A percentile compares a stretch with the other conserved stretches of the same genome.
Evolutionary conservation across 2,329 filamentous ascomycete genomes (phyloP).

Genomic region (Xylariales sp.): DNA sequence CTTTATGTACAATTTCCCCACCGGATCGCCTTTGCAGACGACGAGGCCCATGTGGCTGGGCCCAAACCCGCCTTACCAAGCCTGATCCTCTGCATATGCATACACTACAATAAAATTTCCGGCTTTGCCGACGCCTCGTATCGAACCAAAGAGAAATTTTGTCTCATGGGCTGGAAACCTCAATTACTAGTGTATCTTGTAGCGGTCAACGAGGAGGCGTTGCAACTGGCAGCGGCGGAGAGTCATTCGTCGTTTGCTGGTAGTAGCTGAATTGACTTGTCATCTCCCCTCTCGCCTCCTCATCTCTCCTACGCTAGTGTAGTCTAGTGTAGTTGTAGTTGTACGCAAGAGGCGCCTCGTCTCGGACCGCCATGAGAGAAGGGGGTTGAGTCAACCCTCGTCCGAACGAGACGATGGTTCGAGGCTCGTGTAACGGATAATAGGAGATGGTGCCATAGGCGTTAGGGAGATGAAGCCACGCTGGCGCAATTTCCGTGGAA

Average conservation of each 20-base stretch:
- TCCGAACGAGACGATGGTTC: conserved; percentile 3
- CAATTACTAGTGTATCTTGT: not conserved
- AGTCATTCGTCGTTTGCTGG: not conserved
- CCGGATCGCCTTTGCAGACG: conserved; percentile 15
- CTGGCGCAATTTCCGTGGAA: not conserved
- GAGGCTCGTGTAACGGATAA: not conserved
- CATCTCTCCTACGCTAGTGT: not conserved
- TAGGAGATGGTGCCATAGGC: too few relatives aligned
- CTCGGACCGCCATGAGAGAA: not conserved
- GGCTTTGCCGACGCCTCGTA: conserved; percentile 3
- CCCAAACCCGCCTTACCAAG: conserved; percentile 9
- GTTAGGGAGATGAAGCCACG: not conserved
- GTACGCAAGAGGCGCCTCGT: conserved; percentile 2
- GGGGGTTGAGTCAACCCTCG: not conserved
- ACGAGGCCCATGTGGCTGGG: conserved; percentile 18
- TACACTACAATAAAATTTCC: conserved; percentile 1
- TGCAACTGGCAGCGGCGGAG: not conserved
- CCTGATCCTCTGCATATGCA: not conserved
- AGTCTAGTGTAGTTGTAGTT: too few relatives aligned
- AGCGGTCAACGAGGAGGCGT: conserved; percentile 23
- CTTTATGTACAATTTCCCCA: conserved; percentile 2
- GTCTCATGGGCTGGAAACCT: not conserved
- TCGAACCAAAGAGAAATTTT: not conserved
- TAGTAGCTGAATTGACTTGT: conserved; percentile 11
- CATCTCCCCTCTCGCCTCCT: not conserved